Conservation (phyloP, 2,329 filamentous ascomycete species). For the Penicillium sp. region DNA sequence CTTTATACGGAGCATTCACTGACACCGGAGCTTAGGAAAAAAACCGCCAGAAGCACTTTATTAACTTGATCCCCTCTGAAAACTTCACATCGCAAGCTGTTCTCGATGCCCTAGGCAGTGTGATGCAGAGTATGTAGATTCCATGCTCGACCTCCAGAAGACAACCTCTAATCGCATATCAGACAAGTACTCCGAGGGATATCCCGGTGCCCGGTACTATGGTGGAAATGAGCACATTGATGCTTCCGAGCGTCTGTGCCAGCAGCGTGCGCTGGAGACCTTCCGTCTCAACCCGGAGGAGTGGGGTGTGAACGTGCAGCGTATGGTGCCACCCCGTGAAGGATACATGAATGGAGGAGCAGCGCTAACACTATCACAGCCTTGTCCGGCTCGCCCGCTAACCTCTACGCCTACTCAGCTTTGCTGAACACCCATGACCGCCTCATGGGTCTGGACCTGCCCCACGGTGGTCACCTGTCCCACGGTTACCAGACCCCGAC, state of each 20-base stretch:
- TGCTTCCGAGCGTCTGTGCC: conserved; percentile 82
- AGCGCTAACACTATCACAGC: conserved; percentile 50
- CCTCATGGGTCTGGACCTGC: conserved; percentile 94
- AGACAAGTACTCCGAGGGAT: conserved; percentile 99
- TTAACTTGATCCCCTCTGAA: conserved; percentile 94
- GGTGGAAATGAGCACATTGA: conserved; percentile 97
- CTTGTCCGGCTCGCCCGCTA: conserved; percentile 75
- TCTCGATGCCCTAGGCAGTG: conserved; percentile 85
- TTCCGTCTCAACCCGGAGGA: conserved; percentile 80
- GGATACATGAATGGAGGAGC: not conserved
- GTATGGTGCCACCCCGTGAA: conserved; percentile 49
- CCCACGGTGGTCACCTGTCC: conserved; percentile 90
- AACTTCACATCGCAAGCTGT: conserved; percentile 95
- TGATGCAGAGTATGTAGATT: conserved; percentile 78
- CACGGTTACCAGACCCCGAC: conserved; percentile 97
- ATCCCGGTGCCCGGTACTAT: conserved; percentile 94
- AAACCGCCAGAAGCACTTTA: conserved; percentile 93
- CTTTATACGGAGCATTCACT: conserved; percentile 11
- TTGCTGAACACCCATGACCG: conserved; percentile 94
- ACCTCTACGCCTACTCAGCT: conserved; percentile 86
- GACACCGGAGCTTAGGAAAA: conserved; percentile 68
- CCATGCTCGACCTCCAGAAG: not conserved
- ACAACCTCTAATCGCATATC: conserved; percentile 30
- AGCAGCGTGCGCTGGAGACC: conserved; percentile 82
- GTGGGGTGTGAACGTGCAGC: conserved; percentile 97